Evolutionary conservation across 257 asterid genomes (phyloP).

Genomic region (Echites panduratus): DNA sequence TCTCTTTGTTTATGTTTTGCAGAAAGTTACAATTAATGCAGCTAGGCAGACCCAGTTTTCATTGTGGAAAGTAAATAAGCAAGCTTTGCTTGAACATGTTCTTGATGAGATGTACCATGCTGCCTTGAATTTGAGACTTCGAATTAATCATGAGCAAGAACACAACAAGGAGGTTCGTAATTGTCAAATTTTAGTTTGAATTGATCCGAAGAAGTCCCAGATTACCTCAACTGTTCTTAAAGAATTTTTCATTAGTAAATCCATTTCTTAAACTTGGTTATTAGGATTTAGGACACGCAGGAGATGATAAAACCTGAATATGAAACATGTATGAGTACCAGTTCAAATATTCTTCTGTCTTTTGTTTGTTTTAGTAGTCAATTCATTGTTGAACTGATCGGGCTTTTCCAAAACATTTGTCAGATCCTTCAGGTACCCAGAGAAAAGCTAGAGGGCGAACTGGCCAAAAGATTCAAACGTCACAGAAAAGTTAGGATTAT

Average conservation of each 20-base stretch:
- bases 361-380: background rate
- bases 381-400: background rate
- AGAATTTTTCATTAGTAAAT: background rate
- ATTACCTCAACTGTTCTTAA: background rate
- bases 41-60: conserved; percentile 29
- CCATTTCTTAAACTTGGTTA: background rate
- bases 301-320: background rate
- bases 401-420: background rate
- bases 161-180: conserved; percentile 57
- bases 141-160: conserved; percentile 58
- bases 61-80: conserved; percentile 54
- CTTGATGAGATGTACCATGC: conserved; percentile 89
- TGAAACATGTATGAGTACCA: background rate
- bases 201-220: background rate
- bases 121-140: conserved; percentile 69
- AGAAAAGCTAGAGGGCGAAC: conserved; percentile 55
- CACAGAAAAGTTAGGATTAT: conserved; percentile 29
- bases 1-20: conserved; percentile 16
- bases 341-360: background rate
- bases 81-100: conserved; percentile 35
- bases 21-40: conserved; percentile 42
- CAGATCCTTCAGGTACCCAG: conserved; percentile 51
- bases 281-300: background rate
- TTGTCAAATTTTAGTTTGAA: background rate
- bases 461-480: conserved; percentile 25